Base-by-base conservation (phyloP, 257 asterid genomes). In the Penstemon eatonii region DNA sequence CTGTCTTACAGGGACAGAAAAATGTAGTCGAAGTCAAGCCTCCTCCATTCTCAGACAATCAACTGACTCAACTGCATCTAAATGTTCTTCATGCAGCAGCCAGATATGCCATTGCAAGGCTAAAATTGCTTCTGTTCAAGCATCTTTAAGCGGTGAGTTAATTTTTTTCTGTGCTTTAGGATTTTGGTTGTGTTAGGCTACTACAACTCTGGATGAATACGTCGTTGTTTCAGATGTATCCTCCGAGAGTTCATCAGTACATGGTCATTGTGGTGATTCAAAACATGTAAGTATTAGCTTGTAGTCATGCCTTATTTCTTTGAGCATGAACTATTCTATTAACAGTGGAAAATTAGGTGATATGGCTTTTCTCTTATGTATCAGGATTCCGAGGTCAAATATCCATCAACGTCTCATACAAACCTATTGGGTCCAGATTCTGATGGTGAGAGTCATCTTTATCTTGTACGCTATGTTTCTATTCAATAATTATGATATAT, bases 71-170 rank as follows among this genome's bases (percentile, higher is more conserved):
- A 37, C 68, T 60, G 76, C 73, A 75, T 75, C 80, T 47, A 70
- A 63, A 72, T 82, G 84, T 78, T 66, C 67, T 38, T 73, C 74
- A 39, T 81, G 82, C 68, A 73, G 66, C 45, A 55, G 73, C 58
- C 9, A 42, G 68, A 56, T 40, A 51, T 66, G 82, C 59, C 77
- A 60, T 45, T 79, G 91, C 78, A 56, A 60, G 38, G 67, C 60
- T 42, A 77, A 71, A 55, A 75, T 12, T 53, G 72, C 63, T 65
- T 66, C 70, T 51, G 65, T 63, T 19, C 81, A 58, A 39, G 56
- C 77, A 68, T 69, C 76, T 72, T 77, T 72, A 19, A 83, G 81
- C 59, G 89, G 96, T 89, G 60, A 70, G 94, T 66, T 65, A 40
- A 58, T 60, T 70, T 51, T 58, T 53, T 43, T n/a, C 13, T 33